Evolutionary conservation across 1,139 yeast genomes (phyloP).

Genomic region (Magnusiomyces fungicola): DNA sequence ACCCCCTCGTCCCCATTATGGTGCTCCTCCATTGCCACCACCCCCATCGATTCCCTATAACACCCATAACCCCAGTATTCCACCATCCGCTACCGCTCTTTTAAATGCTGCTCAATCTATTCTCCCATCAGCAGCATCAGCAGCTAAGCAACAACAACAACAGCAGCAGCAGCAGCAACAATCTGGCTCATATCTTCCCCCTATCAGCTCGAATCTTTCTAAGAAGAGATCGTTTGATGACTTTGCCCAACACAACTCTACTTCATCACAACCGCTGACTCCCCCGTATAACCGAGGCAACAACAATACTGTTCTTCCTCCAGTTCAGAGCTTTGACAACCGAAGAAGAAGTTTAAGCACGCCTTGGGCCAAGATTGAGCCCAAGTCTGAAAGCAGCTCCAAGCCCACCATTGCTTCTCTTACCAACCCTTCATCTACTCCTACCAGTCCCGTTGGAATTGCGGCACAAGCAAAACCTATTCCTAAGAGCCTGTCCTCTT

Average conservation of each 20-base stretch:
- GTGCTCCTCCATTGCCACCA: slow-evolving; percentile 1
- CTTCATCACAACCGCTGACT: neutral
- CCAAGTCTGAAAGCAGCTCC: neutral
- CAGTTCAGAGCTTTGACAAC: neutral
- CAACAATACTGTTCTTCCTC: neutral
- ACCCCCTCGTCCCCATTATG: neutral
- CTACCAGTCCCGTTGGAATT: too few species aligned
- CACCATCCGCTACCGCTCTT: slow-evolving; percentile 3
- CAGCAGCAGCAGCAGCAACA: neutral
- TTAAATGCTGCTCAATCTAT: slow-evolving; percentile 3
- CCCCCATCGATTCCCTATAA: neutral
- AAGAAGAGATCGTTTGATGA: neutral
- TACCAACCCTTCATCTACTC: neutral
- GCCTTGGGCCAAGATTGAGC: neutral
- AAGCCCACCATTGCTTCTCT: neutral
- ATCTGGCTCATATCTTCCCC: neutral
- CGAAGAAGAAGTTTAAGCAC: too few species aligned
- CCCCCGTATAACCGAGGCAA: neutral
- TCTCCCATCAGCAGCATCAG: neutral
- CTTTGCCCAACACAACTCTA: neutral
- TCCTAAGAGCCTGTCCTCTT: neutral
- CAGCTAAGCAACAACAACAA: neutral
- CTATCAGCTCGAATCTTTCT: neutral
- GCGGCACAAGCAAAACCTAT: neutral
- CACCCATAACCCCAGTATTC: neutral